Conservation (phyloP, 1,284 basidiomycete species). For the Salmacisia buchloeana region DNA sequence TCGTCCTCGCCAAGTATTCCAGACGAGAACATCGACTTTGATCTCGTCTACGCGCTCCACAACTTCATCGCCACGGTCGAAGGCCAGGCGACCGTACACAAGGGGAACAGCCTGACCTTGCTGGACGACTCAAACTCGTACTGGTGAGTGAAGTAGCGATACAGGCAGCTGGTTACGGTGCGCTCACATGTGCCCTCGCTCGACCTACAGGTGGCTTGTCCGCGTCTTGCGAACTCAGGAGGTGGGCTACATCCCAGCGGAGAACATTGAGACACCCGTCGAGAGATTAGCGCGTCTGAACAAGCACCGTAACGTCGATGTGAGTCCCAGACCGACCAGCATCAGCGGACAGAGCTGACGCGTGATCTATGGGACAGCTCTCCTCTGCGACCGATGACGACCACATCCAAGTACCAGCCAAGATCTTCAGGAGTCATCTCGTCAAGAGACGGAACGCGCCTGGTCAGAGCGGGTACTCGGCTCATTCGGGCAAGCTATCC, state of each 20-base stretch:
- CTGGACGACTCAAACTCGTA: conserved; percentile 50
- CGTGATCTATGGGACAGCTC: conserved; percentile 16
- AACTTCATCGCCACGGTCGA: conserved; percentile 50
- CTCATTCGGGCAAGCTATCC: conserved; percentile 46
- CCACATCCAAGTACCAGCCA: conserved; percentile 40
- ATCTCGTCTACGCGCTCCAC: conserved; percentile 50
- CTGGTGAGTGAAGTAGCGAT: conserved; percentile 20
- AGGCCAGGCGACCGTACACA: conserved; percentile 50
- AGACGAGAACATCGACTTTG: conserved; percentile 51
- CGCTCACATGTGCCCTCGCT: neutral
- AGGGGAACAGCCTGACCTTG: conserved; percentile 48
- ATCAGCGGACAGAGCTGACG: neutral
- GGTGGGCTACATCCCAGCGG: conserved; percentile 98
- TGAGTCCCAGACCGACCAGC: conserved; percentile 54
- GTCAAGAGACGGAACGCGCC: conserved; percentile 38
- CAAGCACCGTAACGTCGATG: conserved; percentile 95
- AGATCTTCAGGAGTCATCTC: conserved; percentile 35
- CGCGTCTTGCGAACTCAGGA: conserved; percentile 61
- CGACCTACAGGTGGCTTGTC: conserved; percentile 39
- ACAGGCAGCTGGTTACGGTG: neutral
- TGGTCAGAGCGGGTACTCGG: conserved; percentile 27
- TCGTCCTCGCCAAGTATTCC: conserved; percentile 49
- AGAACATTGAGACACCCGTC: conserved; percentile 98
- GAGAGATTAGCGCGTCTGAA: conserved; percentile 90
- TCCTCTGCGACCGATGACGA: conserved; percentile 48